Base-by-base conservation (phyloP, 2,329 filamentous ascomycete species). In the Colletotrichum neosansevieriae region DNA sequence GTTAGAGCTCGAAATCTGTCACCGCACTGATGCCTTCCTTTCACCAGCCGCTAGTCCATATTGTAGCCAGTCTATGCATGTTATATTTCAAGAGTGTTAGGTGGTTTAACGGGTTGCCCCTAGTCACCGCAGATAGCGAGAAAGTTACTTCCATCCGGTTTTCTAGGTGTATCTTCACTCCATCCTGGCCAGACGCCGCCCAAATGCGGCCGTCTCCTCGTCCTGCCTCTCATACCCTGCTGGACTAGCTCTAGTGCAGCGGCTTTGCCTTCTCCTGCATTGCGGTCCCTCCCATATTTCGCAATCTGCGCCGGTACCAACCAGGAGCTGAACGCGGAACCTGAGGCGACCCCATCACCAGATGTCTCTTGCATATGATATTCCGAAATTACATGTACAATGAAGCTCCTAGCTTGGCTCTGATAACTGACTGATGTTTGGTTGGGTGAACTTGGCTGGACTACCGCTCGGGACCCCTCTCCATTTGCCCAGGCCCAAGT, bases 351-450 rank as follows among this genome's bases (percentile, higher is more conserved):
- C 76, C 76, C 69, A 74, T 74, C 73, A 73, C 75, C 75, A 75
- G 70, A 17, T 50, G 49, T 57, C 56, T 67, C 74, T 74, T 79
- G 76, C 76, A 79, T 79, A 73, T 68, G 75, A 72, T 72, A 70
- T 78, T 75, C 78, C 77, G 76, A 78, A 74, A 79, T 78, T 77
- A 73, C 63, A 63, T 61, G 60, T 56, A 70, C 40, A 50, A 61
- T 61, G 61, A 65, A 60, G 45, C 54, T 64, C 54, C 36, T 64
- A 68, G 54, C 70, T 70, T 71, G 70, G 63, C 63, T 32, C 64
- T 34, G 75, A 81, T 81, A 81, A 79, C 75, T 76, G 62, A 75
- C 75, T 74, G 76, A 71, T 74, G 71, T 75, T 72, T 81, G 76
- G 81, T 79, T 82, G 79, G 79, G 67, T 40, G 47, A 61, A 40